phyloP scores from a whole-genome alignment of 768 basidiomycete species.

The Lactifluus echinatus region DNA sequence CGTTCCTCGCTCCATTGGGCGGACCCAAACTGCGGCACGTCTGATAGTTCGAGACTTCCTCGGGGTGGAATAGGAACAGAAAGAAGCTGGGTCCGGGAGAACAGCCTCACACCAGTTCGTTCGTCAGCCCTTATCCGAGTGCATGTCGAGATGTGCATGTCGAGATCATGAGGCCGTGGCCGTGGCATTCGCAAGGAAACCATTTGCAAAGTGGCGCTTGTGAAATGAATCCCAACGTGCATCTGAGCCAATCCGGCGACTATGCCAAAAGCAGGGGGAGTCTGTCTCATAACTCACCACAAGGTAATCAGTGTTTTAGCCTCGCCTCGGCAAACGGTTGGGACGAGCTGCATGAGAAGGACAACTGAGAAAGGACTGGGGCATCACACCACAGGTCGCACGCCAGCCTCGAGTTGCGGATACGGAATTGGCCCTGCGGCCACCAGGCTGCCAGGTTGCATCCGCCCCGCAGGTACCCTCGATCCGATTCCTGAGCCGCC shows the following conservation, averaged over 20 bases:
- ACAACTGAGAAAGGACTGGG: too few species aligned
- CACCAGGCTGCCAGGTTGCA: slow-evolving; percentile 1
- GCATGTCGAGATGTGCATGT: neutral
- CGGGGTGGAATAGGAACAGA: neutral
- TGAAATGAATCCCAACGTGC: neutral
- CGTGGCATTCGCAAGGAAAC: neutral
- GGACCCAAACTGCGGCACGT: neutral
- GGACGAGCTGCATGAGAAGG: neutral
- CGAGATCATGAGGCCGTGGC: neutral
- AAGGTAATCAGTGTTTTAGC: neutral
- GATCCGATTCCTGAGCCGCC: neutral
- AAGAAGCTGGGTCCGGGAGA: neutral
- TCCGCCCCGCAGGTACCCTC: neutral
- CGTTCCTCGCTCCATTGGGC: neutral
- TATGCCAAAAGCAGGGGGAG: neutral
- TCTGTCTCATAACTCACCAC: neutral
- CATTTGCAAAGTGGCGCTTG: neutral
- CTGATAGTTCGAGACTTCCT: neutral
- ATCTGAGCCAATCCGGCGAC: neutral
- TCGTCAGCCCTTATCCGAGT: neutral
- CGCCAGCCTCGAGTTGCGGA: neutral
- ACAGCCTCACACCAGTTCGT: too few species aligned
- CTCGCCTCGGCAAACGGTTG: neutral
- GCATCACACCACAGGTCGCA: neutral
- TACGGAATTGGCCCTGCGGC: slow-evolving; percentile 1